Evolutionary conservation across 192 early-diverging fungal genomes (phyloP).

Genomic region (Physocladia obscura): DNA sequence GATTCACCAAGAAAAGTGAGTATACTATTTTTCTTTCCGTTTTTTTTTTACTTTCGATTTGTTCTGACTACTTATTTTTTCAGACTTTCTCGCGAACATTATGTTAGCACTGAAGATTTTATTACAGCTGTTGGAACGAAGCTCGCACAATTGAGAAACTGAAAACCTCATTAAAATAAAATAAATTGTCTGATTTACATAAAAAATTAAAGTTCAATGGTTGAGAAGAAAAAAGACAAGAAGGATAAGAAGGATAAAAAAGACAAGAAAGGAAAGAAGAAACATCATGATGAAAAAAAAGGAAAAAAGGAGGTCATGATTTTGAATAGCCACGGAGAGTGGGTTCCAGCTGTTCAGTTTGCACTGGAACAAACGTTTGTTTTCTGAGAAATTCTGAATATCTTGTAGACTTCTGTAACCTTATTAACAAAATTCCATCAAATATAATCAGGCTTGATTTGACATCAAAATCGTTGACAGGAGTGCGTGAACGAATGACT

Average conservation of each 20-base stretch:
- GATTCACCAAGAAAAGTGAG: conserved; percentile 79
- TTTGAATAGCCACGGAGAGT: conserved; percentile 49
- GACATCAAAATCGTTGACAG: conserved; percentile 44
- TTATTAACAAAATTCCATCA: background rate
- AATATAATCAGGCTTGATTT: conserved; percentile 41
- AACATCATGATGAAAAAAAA: conserved; percentile 32
- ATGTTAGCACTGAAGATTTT: conserved; percentile 85
- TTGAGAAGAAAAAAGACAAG: conserved; percentile 27
- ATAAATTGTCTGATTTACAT: background rate
- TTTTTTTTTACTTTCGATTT: background rate
- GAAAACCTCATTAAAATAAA: background rate
- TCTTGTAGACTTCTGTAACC: too few relatives aligned
- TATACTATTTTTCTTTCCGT: conserved; percentile 9
- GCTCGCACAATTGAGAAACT: conserved; percentile 22
- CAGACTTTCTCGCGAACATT: conserved; percentile 73
- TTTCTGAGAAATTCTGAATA: too few relatives aligned
- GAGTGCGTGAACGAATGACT: conserved; percentile 45
- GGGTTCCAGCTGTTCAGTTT: conserved; percentile 48
- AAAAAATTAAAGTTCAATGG: background rate
- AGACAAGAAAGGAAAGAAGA: conserved; percentile 5
- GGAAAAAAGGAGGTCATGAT: conserved; percentile 43
- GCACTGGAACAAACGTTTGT: conserved; percentile 51
- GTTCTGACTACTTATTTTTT: background rate
- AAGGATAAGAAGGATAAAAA: conserved; percentile 15
- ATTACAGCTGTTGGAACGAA: conserved; percentile 74